Base-by-base conservation (phyloP, 768 basidiomycete species). In the Termitomyces sp. region DNA sequence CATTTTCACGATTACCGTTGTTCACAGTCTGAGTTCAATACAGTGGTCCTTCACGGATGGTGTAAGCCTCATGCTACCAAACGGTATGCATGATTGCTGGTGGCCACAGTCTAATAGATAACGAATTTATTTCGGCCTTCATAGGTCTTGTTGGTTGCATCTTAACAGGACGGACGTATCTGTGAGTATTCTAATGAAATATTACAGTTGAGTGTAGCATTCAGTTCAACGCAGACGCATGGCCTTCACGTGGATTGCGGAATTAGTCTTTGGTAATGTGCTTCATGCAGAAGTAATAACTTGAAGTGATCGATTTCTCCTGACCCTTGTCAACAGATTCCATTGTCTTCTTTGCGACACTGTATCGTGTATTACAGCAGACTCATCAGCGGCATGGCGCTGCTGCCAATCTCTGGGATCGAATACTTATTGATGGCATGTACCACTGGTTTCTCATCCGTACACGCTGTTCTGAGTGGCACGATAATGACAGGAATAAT, bases 101-200 rank as follows among this genome's bases (percentile, higher is more conserved):
- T 34, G 30, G 30, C 30, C 30, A 32, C 34, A 34, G 12, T 4
- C 3, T 34, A 12, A 12, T 19, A 21, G 35, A 16, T 16, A 5
- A 37, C 17, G 16, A 17, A 34, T 34, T 34, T 37, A 5, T 37
- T 37, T 27, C 12, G 12, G 12, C 34, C 10, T 34, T 34, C 16
- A 14, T 50, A 74, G 73, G 67, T 12, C 59, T 73, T 25, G 61
- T 71, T 16, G 73, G 71, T 1, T 74, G 73, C 50, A 74, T 74
- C 48, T 64, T 74, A 19, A 64, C 68, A 2, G 48, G 48, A 23
- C 21, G 23, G 23, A 25, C 48, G 5, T 5, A 17, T 23, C 10
- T 35, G 48, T 49, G 16, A 49, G 48, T 35, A 3, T 21, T n/a
- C 45, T 12, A 1, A 19, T 47, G 16, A 27, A 14, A 16, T 7